These are phyloP conservation scores for Coniochaeta prunicola DNA, from an alignment of 2,329 filamentous ascomycete genomes.

Conservation along the genomic window DNA sequence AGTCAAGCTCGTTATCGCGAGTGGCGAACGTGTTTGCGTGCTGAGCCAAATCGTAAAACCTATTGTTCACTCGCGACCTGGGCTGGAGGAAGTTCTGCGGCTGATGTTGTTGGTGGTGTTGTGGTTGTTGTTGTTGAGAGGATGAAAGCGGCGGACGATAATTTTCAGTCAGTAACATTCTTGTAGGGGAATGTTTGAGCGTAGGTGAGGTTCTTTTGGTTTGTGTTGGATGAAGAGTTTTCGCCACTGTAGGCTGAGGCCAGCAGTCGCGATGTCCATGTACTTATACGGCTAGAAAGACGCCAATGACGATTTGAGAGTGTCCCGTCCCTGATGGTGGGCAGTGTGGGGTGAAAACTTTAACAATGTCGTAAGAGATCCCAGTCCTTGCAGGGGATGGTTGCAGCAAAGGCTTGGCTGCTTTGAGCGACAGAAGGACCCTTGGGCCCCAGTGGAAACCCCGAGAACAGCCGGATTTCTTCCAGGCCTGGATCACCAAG, in stretches of 20 bases:
- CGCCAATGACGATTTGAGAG: neutral
- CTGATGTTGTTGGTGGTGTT: conserved; percentile 18
- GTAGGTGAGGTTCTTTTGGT: neutral
- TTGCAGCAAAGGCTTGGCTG: conserved; percentile 1
- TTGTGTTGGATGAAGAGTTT: neutral
- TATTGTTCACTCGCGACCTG: conserved; percentile 2
- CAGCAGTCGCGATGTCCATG: neutral
- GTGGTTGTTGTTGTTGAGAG: conserved; percentile 19
- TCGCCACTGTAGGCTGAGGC: neutral
- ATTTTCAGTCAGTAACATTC: conserved; percentile 8
- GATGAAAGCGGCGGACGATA: neutral
- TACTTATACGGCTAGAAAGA: neutral
- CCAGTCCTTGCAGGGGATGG: neutral
- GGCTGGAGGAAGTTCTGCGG: conserved; percentile 1
- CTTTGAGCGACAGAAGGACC: neutral
- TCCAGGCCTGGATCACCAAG: neutral
- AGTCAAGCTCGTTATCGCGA: conserved; percentile 11
- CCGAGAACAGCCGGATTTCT: conserved; percentile 5
- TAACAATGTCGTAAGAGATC: neutral
- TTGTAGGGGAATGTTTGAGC: neutral
- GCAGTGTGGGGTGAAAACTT: neutral
- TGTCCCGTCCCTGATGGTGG: neutral
- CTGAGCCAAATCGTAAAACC: conserved; percentile 6
- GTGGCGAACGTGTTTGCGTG: conserved; percentile 5
- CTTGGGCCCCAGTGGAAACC: conserved; percentile 3